A percentile compares a stretch with the other conserved stretches of the same genome.
phyloP scores from a whole-genome alignment of 169 alveolate genomes.

The Plasmodium gonderi region DNA sequence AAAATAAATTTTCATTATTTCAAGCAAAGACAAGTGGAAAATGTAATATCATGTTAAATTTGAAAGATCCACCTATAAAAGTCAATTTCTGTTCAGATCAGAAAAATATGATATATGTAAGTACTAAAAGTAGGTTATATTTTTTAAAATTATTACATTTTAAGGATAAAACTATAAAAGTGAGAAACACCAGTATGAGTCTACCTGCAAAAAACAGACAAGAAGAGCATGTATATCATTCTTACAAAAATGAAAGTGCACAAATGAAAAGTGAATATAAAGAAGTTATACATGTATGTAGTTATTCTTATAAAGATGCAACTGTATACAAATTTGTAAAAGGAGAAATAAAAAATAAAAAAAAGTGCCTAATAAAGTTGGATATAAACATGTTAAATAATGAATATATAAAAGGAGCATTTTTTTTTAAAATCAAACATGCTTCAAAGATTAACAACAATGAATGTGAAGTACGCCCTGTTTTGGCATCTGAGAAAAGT shows the following conservation, averaged over 20 bases:
- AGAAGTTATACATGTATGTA: conserved; percentile 65
- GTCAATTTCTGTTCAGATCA: conserved; percentile 37
- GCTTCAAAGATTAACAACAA: not conserved
- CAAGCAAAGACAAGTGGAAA: conserved; percentile 26
- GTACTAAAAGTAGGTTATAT: conserved; percentile 35
- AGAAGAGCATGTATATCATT: conserved; percentile 47
- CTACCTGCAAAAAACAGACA: conserved; percentile 19
- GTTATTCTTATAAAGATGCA: conserved; percentile 33
- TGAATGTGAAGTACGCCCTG: not conserved
- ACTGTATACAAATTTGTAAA: conserved; percentile 58
- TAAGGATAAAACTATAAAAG: conserved; percentile 59
- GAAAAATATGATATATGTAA: conserved; percentile 35
- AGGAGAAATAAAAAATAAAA: conserved; percentile 36
- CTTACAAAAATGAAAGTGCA: conserved; percentile 12
- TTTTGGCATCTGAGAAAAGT: not conserved
- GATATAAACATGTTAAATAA: conserved; percentile 17
- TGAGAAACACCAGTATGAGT: conserved; percentile 56
- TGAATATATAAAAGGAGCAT: conserved; percentile 27
- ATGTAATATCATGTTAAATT: conserved; percentile 38
- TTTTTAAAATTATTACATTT: conserved; percentile 23
- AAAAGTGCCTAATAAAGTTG: conserved; percentile 35
- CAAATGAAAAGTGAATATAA: conserved; percentile 20
- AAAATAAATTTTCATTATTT: conserved; percentile 31
- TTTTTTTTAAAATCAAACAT: conserved; percentile 24
- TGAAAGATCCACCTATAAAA: conserved; percentile 35